A percentile compares a stretch with the other conserved stretches of the same genome.
Evolutionary conservation across 805 yeast species (phyloP).

Genomic region (Kodamaea leandrae): DNA sequence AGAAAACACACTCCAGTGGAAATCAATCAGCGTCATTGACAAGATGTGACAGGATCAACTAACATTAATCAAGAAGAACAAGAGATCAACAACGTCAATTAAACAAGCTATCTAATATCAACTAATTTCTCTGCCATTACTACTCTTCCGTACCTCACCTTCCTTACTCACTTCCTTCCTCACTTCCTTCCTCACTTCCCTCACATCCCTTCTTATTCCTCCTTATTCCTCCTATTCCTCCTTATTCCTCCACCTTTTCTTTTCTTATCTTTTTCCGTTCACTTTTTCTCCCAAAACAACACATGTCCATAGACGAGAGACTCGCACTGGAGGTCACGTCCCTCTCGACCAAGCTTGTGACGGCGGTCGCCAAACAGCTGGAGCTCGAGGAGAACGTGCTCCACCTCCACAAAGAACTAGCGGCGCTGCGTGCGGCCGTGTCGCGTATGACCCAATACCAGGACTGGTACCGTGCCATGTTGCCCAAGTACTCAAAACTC

Average conservation of each 20-base stretch:
- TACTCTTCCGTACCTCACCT: not conserved
- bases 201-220: not conserved
- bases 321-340: slow-evolving; percentile 55
- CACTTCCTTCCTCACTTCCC: not conserved
- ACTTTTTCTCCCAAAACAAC: not conserved
- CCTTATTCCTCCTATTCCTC: not conserved
- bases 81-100: no score
- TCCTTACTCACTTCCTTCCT: not conserved
- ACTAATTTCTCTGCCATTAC: no score
- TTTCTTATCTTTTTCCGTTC: not conserved
- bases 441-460: slow-evolving; percentile 20
- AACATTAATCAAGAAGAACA: no score
- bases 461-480: slow-evolving; percentile 25
- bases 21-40: no score
- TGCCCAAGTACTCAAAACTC: slow-evolving; percentile 32
- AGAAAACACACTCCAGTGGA: no score
- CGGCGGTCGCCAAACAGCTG: slow-evolving; percentile 57
- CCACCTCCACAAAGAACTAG: slow-evolving; percentile 37
- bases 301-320: slow-evolving; percentile 29
- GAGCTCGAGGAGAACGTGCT: slow-evolving; percentile 50
- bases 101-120: no score
- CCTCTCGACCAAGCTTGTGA: slow-evolving; percentile 57
- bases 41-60: no score
- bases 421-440: slow-evolving; percentile 23
- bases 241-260: not conserved